Evolutionary conservation across 2,329 filamentous ascomycete species (phyloP).

Genomic region (Phialophora macrospora): DNA sequence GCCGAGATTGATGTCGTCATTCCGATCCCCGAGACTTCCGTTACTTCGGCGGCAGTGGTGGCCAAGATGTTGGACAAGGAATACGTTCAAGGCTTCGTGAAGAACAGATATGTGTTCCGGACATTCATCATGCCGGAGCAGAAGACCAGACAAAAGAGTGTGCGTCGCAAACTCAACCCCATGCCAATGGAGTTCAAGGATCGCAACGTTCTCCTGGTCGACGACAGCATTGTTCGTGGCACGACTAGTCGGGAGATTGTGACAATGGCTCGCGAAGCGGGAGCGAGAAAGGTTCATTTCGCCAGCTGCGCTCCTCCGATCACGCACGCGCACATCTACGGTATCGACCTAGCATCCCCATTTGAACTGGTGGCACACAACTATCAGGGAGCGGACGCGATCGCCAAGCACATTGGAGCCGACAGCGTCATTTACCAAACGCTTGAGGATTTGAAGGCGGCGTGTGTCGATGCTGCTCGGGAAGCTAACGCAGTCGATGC

Average conservation of each 20-base stretch:
- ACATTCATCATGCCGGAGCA: constrained; percentile 90
- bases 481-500: constrained; percentile 59
- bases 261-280: constrained; percentile 81
- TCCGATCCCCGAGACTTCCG: constrained; percentile 81
- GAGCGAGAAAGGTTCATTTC: constrained; percentile 81
- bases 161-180: constrained; percentile 85
- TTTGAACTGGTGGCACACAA: constrained; percentile 73
- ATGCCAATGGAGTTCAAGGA: constrained; percentile 84
- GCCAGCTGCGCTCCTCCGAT: constrained; percentile 82
- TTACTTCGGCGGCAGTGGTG: constrained; percentile 77
- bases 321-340: constrained; percentile 85
- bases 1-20: constrained; percentile 80
- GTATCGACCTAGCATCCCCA: constrained; percentile 74
- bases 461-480: constrained; percentile 72
- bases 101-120: constrained; percentile 86
- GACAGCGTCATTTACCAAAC: constrained; percentile 78
- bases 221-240: constrained; percentile 87
- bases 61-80: constrained; percentile 77
- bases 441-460: constrained; percentile 76
- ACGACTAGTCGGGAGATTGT: constrained; percentile 81
- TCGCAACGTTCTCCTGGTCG: constrained; percentile 80
- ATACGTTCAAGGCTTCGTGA: constrained; percentile 81
- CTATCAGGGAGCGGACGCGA: constrained; percentile 61
- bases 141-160: constrained; percentile 77
- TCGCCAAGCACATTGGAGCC: constrained; percentile 71